Percentiles rank a stretch among this genome's conserved stretches.
These are phyloP conservation scores for Ceriops decandra DNA, from an alignment of 345 rosid genomes.

Conservation along the genomic window DNA sequence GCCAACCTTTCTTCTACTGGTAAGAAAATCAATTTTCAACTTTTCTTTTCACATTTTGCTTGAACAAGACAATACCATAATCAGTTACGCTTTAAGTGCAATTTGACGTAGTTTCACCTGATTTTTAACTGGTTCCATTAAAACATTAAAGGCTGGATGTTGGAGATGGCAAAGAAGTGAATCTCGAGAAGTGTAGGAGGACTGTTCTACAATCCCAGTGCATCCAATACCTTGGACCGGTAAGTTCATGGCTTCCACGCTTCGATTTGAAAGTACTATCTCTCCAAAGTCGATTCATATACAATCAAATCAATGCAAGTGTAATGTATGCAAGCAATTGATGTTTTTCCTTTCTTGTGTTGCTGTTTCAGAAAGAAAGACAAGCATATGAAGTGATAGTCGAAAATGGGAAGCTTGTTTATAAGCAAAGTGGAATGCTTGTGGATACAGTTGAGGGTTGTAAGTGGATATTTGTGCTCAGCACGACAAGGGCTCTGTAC, in stretches of 20 bases:
- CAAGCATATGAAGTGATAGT: conserved; percentile 50
- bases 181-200: conserved; percentile 46
- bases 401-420: conserved; percentile 49
- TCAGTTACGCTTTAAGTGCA: neutral
- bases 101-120: neutral
- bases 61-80: neutral
- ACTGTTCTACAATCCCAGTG: conserved; percentile 43
- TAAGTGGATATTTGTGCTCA: conserved; percentile 68
- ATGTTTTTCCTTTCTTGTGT: neutral
- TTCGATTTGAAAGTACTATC: too few relatives aligned
- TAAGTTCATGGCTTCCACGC: conserved; percentile 19
- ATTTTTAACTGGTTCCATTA: neutral
- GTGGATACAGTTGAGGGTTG: conserved; percentile 46
- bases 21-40: conserved; percentile 8
- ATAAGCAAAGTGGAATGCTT: conserved; percentile 24
- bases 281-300: neutral
- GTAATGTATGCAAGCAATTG: too few relatives aligned
- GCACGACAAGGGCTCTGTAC: conserved; percentile 52
- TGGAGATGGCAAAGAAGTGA: conserved; percentile 55
- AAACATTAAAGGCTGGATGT: conserved; percentile 56
- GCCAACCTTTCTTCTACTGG: conserved; percentile 73
- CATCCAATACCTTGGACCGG: conserved; percentile 64
- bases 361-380: conserved; percentile 46
- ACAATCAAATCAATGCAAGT: too few relatives aligned
- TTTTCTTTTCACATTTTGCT: neutral